These are phyloP conservation scores for Citrus reticulata DNA, from an alignment of 345 rosid species.

Conservation along the genomic window DNA sequence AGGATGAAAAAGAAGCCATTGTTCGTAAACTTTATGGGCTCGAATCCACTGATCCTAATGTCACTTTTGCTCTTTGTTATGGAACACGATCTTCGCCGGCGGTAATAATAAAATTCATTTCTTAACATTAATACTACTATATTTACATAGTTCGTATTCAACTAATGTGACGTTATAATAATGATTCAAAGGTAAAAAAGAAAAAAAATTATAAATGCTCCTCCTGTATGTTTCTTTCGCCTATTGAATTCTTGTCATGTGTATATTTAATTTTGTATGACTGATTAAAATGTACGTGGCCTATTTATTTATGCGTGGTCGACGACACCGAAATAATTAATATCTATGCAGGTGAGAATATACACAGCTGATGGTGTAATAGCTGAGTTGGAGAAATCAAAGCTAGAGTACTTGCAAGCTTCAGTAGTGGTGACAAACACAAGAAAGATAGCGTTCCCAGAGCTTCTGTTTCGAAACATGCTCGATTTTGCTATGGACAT, in stretches of 20 bases:
- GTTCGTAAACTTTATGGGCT: constrained; percentile 66
- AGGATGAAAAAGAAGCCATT: constrained; percentile 53
- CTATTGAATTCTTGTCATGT: background rate
- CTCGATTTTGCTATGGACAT: constrained; percentile 51
- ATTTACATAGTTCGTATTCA: no score
- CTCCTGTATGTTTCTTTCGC: no score
- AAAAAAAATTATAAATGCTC: no score
- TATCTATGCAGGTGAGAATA: constrained; percentile 57
- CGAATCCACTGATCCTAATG: constrained; percentile 58
- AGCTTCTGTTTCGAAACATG: constrained; percentile 58
- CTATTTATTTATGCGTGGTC: background rate
- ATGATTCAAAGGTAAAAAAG: no score
- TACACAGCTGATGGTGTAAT: constrained; percentile 73
- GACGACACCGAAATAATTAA: background rate
- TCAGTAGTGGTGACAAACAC: constrained; percentile 60
- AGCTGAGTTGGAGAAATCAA: constrained; percentile 73
- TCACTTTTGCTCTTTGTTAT: constrained; percentile 77
- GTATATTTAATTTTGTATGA: no score
- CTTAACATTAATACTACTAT: no score
- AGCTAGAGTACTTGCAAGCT: constrained; percentile 87
- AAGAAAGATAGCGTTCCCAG: constrained; percentile 73
- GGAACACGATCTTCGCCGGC: constrained; percentile 95
- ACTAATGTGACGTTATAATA: no score
- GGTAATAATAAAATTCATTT: constrained; percentile 28
- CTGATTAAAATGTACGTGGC: no score